Evolutionary conservation across 768 basidiomycete genomes (phyloP).

Genomic region (Holtermanniella nyarrowii): DNA sequence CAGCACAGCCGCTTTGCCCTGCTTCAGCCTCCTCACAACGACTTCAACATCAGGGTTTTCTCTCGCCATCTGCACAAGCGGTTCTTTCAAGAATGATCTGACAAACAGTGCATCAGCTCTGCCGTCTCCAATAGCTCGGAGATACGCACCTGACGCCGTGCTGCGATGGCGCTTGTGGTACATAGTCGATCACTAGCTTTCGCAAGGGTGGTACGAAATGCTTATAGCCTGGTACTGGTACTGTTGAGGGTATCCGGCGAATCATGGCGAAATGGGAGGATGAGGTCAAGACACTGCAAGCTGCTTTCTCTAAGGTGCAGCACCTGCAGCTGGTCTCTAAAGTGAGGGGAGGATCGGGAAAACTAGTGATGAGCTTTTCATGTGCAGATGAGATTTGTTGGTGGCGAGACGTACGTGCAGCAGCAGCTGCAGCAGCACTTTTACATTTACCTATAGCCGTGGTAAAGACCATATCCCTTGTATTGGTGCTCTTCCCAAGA

Average conservation of each 20-base stretch:
- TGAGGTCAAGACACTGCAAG: too few relatives aligned
- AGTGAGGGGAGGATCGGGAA: too few relatives aligned
- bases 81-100: slow-evolving; percentile 32
- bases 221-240: slow-evolving; percentile 31
- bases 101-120: neutral
- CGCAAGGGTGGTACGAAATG: slow-evolving; percentile 36
- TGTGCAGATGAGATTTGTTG: too few relatives aligned
- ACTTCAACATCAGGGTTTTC: slow-evolving; percentile 40
- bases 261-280: too few relatives aligned
- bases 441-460: too few relatives aligned
- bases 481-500: neutral
- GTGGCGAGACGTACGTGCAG: too few relatives aligned
- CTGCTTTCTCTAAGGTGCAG: too few relatives aligned
- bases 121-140: neutral
- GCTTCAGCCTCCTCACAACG: slow-evolving; percentile 28
- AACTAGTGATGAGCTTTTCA: too few relatives aligned
- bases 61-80: slow-evolving; percentile 25
- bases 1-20: slow-evolving; percentile 32
- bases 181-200: slow-evolving; percentile 36
- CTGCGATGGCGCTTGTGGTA: slow-evolving; percentile 27
- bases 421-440: too few relatives aligned
- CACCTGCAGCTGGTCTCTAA: too few relatives aligned
- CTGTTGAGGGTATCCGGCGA: slow-evolving; percentile 21
- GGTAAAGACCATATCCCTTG: too few relatives aligned
- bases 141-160: slow-evolving; percentile 28